Base-by-base conservation (phyloP, 2,329 filamentous ascomycete genomes). In the Nemania sp. region DNA sequence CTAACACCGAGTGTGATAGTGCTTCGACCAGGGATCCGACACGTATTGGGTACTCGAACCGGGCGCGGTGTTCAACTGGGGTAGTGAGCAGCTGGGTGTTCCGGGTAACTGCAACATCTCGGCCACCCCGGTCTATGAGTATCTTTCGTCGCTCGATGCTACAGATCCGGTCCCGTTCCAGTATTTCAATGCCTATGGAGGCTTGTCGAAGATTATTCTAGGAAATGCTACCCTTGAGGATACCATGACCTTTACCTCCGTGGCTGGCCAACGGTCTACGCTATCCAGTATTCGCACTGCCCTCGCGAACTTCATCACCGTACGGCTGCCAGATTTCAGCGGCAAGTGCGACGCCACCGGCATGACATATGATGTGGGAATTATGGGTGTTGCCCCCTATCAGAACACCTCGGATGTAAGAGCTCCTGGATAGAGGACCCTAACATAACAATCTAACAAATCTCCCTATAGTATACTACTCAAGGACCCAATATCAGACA, bases 401-500 rank as follows among this genome's bases (percentile, higher is more conserved):
- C 72, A 72, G 32, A 73, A 69, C 22, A 68, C 29, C 61, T 51
- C 52, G 3, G 58, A 60, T 20, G 58, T 65, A 59, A 57, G 57
- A 38, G n/a, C 11, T 10, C 13, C 11, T 43, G 18, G 18, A 15
- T n/a, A 13, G 3, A 13, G 5, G 18, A 43, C 15, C 18, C 18
- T 13, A 43, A 13, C 11, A n/a, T 43, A n/a, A 43, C 3, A n/a
- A n/a, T n/a, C 43, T 66, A 43, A 52, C 55, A 13, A 1, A 32
- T 15, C 20, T 24, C 11, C 35, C 26, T 55, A 38, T 22, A 68
- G 66, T 32, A 32, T 8, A 32, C 29, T 32, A 76, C 70, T 2
- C 58, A 70, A 2, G 75, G 76, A 2, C 78, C 79, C 0, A 73
- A 73, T 4, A 71, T 80, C 62, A 74, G 79, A 32, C 74, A 78